These are phyloP conservation scores for Podospora pseudopauciseta DNA, from an alignment of 495 filamentous ascomycete genomes.

Conservation along the genomic window DNA sequence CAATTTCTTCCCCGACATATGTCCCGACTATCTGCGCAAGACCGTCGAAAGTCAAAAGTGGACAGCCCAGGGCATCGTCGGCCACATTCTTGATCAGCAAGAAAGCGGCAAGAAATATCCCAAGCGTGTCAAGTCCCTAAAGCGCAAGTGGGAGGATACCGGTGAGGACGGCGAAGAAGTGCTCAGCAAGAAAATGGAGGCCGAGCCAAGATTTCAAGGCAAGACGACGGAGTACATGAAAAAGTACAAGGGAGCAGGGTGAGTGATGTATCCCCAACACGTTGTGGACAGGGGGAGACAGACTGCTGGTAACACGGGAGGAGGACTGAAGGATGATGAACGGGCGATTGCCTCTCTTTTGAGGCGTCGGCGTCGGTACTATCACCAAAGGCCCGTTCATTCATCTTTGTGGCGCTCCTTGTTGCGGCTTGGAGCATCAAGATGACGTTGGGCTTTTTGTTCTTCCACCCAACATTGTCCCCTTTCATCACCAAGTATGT, in stretches of 20 bases:
- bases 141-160: slow-evolving; percentile 36
- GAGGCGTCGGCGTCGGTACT: too few relatives aligned
- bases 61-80: slow-evolving; percentile 22
- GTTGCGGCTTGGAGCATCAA: too few relatives aligned
- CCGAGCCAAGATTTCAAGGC: neutral
- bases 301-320: too few relatives aligned
- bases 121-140: slow-evolving; percentile 22
- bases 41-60: slow-evolving; percentile 16
- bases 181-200: slow-evolving; percentile 13
- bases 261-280: slow-evolving; percentile 7
- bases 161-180: slow-evolving; percentile 17
- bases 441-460: too few relatives aligned
- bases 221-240: slow-evolving; percentile 13
- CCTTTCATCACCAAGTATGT: too few relatives aligned
- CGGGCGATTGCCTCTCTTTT: too few relatives aligned
- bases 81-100: slow-evolving; percentile 31
- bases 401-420: too few relatives aligned
- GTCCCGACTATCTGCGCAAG: slow-evolving; percentile 27
- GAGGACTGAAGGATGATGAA: too few relatives aligned
- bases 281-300: too few relatives aligned
- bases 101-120: slow-evolving; percentile 38
- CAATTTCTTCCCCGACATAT: slow-evolving; percentile 40
- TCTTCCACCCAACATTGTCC: too few relatives aligned
- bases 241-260: slow-evolving; percentile 18
- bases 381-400: too few relatives aligned